These are phyloP conservation scores for Cairneyella variabilis DNA, from an alignment of 495 filamentous ascomycete genomes.

Conservation along the genomic window DNA sequence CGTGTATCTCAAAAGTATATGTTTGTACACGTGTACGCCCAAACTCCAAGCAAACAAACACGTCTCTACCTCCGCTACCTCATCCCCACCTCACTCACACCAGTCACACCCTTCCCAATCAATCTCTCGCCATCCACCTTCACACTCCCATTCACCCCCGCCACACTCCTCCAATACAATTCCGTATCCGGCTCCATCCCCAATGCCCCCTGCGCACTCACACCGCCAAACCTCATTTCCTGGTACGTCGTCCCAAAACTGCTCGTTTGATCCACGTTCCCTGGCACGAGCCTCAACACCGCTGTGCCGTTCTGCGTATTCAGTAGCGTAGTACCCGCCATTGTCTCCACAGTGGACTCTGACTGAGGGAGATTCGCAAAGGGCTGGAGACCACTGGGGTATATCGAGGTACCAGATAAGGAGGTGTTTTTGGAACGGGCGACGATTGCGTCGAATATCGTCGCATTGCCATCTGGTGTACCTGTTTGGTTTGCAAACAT, in stretches of 20 bases:
- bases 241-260: constrained; percentile 1
- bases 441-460: constrained; percentile 56
- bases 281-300: constrained; percentile 30
- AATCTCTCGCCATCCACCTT: constrained; percentile 26
- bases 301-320: constrained; percentile 54
- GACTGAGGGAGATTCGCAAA: constrained; percentile 29
- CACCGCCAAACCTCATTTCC: constrained; percentile 4
- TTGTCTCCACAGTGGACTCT: constrained; percentile 26
- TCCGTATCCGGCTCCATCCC: constrained; percentile 28
- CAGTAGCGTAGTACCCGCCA: constrained; percentile 36
- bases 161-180: constrained; percentile 45
- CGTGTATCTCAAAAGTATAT: no score
- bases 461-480: constrained; percentile 34
- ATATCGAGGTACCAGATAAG: constrained; percentile 52
- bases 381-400: constrained; percentile 52
- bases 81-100: no score
- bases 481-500: constrained; percentile 57
- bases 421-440: constrained; percentile 52
- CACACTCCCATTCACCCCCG: constrained; percentile 48
- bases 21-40: no score
- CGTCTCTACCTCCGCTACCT: no score
- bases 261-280: constrained; percentile 7
- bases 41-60: no score
- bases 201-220: constrained; percentile 6
- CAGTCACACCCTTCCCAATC: constrained; percentile 9